These are phyloP conservation scores for Myrica gale DNA, from an alignment of 306 rosid genomes.

Conservation along the genomic window DNA sequence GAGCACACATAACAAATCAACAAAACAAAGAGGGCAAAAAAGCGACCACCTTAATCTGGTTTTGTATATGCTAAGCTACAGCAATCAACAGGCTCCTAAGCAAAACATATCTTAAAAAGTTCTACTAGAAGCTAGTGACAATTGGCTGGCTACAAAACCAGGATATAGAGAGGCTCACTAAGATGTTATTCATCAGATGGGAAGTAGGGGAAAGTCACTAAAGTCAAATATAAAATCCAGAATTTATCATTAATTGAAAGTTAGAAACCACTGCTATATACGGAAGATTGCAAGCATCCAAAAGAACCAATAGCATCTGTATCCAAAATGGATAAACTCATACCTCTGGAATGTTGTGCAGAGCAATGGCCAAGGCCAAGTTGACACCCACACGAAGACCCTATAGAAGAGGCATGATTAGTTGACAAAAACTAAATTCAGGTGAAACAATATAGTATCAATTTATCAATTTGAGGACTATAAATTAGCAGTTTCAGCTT, in stretches of 20 bases:
- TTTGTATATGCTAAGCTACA: no score
- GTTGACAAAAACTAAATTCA: background rate
- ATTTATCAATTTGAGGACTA: background rate
- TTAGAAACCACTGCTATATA: slow-evolving; percentile 6
- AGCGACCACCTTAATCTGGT: no score
- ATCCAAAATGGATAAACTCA: slow-evolving; percentile 5
- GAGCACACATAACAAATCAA: no score
- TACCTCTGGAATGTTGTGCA: slow-evolving; percentile 99
- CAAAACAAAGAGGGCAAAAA: no score
- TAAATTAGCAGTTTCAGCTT: background rate
- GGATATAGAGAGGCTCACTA: background rate
- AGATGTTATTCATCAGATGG: background rate
- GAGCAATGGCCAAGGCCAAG: slow-evolving; percentile 95
- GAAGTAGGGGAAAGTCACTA: background rate
- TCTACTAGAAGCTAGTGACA: background rate
- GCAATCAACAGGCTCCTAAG: background rate
- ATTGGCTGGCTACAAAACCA: background rate
- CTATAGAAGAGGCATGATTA: slow-evolving; percentile 38
- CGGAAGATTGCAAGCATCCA: slow-evolving; percentile 19
- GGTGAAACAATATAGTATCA: background rate
- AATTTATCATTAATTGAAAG: background rate
- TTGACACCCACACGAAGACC: slow-evolving; percentile 95
- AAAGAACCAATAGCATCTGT: slow-evolving; percentile 13
- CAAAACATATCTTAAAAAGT: background rate
- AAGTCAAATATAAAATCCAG: background rate